Base-by-base conservation (phyloP, 257 asterid species). In the Solanum pimpinellifolium region DNA sequence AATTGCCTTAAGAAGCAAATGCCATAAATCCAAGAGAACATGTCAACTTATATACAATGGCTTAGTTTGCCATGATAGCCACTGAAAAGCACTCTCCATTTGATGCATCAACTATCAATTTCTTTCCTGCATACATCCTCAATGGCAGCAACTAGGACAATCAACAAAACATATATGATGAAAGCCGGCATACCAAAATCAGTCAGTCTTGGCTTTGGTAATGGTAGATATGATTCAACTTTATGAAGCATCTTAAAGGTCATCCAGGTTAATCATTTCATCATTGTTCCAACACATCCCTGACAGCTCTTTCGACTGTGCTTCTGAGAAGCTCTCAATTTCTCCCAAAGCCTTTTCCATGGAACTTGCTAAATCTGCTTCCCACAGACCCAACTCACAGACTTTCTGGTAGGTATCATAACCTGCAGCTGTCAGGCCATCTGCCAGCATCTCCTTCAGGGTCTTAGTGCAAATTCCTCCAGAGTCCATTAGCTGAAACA, bases 261-360 rank as follows among this genome's bases (percentile, higher is more conserved):
- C 95, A n/a, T 94, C 95, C 60, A 96, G 92, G 89, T 91, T 91
- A 86, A 95, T 93, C 86, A 92, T 91, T 21, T 94, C 98, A 56
- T 93, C 97, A 59, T 73, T 89, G 89, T 93, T 92, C 98, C 95
- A 93, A 89, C 73, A 86, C 72, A 94, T 88, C 49, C 88, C 89
- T 39, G 93, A 88, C 18, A 86, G 88, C 89, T 91, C 93, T 90
- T 90, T 88, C 37, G 87, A 37, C 82, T 85, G 77, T 66, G 86
- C 92, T 86, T 87, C 94, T 56, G 91, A 78, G 86, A 87, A 69
- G 41, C 85, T 59, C 87, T 83, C 90, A 60, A 85, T 87, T 86
- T 92, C 94, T 88, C 90, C 95, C 92, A 87, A 85, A 82, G 92
- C 94, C 88, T 85, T 88, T 52, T 91, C 98, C 46, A 97, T 90